Evolutionary conservation across 805 yeast species (phyloP), one percentile per base, ranked within the genome.

Genomic region (Suhomyces xylopsoci): DNA sequence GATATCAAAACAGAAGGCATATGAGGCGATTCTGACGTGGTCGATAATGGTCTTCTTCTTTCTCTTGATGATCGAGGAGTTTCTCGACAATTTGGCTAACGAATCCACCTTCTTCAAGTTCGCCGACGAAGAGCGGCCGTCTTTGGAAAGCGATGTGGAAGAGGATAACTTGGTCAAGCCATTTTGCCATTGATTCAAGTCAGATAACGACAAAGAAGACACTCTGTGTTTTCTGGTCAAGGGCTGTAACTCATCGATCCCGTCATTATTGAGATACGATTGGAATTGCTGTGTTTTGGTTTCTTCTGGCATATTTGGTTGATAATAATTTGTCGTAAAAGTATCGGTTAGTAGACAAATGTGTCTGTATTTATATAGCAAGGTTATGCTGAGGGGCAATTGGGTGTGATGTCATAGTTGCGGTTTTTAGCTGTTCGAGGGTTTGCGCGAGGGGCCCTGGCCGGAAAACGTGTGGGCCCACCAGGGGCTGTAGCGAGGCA

Each of bases 1-100:
- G 51, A 90, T 90, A 71, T 91, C 97, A 67, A 91, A 90, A 41
- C 96, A 94, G 74, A 90, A 90, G 2, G 96, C 96, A 64, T 87
- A 87, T 2, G 88, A 83, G 1, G 92, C 91, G 41, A 87, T 84
- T 64, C 93, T 76, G 41, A 74, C 81, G 65, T 87, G 93, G 63
- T 85, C 88, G 58, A 87, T 78, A 15, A 82, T 78, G 3, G 68
- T 57, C 61, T 77, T 81, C 72, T 77, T 80, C 68, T 70, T 77
- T 54, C 80, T 74, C 62, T 67, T 66, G 55, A 77, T 72, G 46
- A 77, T 68, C 14, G 79, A 72, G 14, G 80, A 69, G 62, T 79
- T 76, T 60, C 82, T 64, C 34, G 77, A 70, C 53, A 78, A 69
- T 55, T 77, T 76, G 47, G 77, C 79, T 62, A 74, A 64, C 36